Evolutionary conservation across 345 rosid genomes (phyloP).

Genomic region (Arabidopsis suecica): DNA sequence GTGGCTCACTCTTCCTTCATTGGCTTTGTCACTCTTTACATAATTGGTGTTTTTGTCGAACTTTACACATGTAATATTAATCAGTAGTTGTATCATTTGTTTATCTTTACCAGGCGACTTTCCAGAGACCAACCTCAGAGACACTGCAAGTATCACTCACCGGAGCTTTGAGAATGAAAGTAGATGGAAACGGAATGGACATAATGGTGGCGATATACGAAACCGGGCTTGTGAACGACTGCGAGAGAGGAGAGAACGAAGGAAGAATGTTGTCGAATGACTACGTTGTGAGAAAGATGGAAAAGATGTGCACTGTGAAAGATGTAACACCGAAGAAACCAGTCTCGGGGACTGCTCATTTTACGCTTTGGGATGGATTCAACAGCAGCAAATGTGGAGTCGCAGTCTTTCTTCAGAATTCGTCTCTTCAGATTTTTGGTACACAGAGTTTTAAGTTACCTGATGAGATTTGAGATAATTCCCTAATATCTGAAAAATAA

Average conservation of each 20-base stretch:
- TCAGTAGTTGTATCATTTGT: background rate
- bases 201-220: conserved; percentile 86
- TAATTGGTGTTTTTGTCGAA: background rate
- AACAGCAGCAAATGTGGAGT: conserved; percentile 67
- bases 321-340: conserved; percentile 64
- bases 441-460: conserved; percentile 71
- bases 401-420: conserved; percentile 70
- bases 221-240: conserved; percentile 70
- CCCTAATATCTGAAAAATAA: background rate
- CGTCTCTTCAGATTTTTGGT: conserved; percentile 69
- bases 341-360: conserved; percentile 68
- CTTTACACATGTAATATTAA: background rate
- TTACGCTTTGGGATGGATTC: conserved; percentile 80
- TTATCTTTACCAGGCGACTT: conserved; percentile 57
- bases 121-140: conserved; percentile 67
- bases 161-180: conserved; percentile 61
- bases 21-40: background rate
- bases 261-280: conserved; percentile 78
- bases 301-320: conserved; percentile 70
- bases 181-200: conserved; percentile 61
- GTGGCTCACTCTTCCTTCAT: background rate
- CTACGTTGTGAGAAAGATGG: conserved; percentile 76
- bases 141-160: conserved; percentile 61
- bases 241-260: conserved; percentile 73
- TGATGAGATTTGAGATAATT: conserved; percentile 50